Evolutionary conservation across 495 filamentous ascomycete genomes (phyloP), one percentile per base, ranked within the genome.

Genomic region (Penicillium nucicola): DNA sequence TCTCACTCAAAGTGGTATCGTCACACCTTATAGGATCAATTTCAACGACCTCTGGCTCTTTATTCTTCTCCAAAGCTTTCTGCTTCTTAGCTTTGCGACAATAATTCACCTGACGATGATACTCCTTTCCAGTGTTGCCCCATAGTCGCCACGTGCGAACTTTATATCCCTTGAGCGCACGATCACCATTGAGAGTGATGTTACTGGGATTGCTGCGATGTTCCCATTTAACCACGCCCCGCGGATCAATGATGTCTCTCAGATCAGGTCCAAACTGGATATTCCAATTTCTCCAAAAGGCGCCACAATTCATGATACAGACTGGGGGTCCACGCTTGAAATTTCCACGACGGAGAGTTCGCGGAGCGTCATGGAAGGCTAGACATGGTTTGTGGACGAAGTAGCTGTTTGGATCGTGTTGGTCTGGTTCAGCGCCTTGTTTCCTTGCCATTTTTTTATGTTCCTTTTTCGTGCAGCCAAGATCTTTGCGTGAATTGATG

Each of bases 161-260:
- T 15, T 52, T 57, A 30, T 61, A 57, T n/a, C 58, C 58, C 14
- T 48, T 57, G 13, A 53, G 28, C 5, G 45, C 54, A 10, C 37
- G 20, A 47, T 46, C 42, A 23, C 52, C 47, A 17, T 45, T 35
- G 5, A 22, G 11, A 17, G 35, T 50, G 12, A 18, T 40, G 14
- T 60, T 60, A 17, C 56, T 42, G 2, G 25, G 32, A 15, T 31
- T 60, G 22, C 39, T 52, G 20, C 53, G 48, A 55, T 47, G 28
- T 20, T 58, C 44, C 45, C 52, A 58, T 5, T 15, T 42, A 1
- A 62, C 45, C 15, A 62, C 31, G 4, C 58, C 58, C 11, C 55
- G 37, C 5, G 40, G 52, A 50, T 62, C 58, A 22, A 58, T 20
- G 4, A 54, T 31, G 12, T 56, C 22, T 7, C 9, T 23, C 4